phyloP scores from a whole-genome alignment of 495 filamentous ascomycete genomes.

The Penicillium maclennaniae region DNA sequence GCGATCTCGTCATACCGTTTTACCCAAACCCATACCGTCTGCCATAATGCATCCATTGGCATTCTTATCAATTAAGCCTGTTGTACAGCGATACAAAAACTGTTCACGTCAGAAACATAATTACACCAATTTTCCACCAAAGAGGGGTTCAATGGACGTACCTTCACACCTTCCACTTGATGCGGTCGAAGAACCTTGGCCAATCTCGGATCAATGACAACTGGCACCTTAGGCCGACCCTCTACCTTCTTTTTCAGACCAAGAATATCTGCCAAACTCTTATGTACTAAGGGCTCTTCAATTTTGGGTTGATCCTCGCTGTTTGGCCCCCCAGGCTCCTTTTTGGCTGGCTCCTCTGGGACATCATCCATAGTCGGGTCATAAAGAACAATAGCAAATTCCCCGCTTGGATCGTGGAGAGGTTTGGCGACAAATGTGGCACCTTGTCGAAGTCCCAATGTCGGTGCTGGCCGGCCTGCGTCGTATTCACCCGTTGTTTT shows the following conservation, averaged over 20 bases:
- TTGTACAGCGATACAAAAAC: slow-evolving; percentile 92
- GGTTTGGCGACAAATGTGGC: slow-evolving; percentile 84
- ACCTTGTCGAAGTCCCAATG: slow-evolving; percentile 79
- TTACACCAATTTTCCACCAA: neutral
- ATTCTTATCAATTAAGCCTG: slow-evolving; percentile 87
- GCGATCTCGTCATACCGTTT: slow-evolving; percentile 58
- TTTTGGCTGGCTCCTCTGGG: slow-evolving; percentile 50
- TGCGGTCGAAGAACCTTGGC: slow-evolving; percentile 92
- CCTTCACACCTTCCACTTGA: slow-evolving; percentile 96
- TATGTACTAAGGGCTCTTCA: slow-evolving; percentile 82
- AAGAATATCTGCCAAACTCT: slow-evolving; percentile 92
- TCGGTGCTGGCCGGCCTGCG: slow-evolving; percentile 73
- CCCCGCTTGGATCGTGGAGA: slow-evolving; percentile 89
- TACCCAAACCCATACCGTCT: slow-evolving; percentile 97
- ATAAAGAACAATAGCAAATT: slow-evolving; percentile 94
- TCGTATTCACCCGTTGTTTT: slow-evolving; percentile 71
- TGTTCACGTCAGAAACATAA: slow-evolving; percentile 11
- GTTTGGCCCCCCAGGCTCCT: slow-evolving; percentile 48
- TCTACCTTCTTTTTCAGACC: slow-evolving; percentile 88
- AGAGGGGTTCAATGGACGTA: slow-evolving; percentile 13
- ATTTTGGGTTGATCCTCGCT: slow-evolving; percentile 55
- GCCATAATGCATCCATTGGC: slow-evolving; percentile 99
- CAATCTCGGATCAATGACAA: slow-evolving; percentile 91
- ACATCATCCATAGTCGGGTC: slow-evolving; percentile 93
- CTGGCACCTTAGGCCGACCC: slow-evolving; percentile 79